These are phyloP conservation scores for Diaporthe longicolla DNA, from an alignment of 2,329 filamentous ascomycete genomes.

Conservation along the genomic window DNA sequence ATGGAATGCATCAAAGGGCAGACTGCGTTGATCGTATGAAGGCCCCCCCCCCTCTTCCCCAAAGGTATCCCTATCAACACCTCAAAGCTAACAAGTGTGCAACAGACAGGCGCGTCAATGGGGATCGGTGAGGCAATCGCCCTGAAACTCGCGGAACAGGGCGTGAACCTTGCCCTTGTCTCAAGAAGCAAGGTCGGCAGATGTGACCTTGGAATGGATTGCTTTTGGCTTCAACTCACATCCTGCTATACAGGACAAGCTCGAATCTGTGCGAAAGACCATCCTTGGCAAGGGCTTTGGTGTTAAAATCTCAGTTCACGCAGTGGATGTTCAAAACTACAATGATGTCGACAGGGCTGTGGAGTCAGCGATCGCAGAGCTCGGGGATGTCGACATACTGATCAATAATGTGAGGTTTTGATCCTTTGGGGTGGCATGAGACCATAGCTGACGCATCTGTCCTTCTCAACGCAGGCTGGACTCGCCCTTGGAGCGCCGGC, in stretches of 20 bases:
- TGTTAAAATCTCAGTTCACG: neutral
- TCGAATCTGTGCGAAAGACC: neutral
- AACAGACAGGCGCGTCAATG: neutral
- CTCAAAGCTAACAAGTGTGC: neutral
- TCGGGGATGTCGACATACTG: neutral
- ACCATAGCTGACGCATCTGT: neutral
- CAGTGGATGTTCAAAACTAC: neutral
- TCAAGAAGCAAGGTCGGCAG: neutral
- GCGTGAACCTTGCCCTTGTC: neutral
- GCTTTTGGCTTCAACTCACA: neutral
- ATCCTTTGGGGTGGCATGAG: too few relatives aligned
- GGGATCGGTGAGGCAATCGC: neutral
- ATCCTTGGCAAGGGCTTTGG: neutral
- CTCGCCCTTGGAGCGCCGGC: neutral
- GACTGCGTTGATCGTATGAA: neutral
- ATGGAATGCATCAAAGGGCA: neutral
- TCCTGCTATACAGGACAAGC: neutral
- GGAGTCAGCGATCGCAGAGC: neutral
- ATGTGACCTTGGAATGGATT: neutral
- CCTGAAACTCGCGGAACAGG: neutral
- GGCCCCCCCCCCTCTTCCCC: too few relatives aligned
- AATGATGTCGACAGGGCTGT: neutral
- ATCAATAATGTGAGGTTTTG: neutral
- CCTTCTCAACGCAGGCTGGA: neutral
- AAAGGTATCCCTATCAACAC: neutral